Evolutionary conservation across 176 grass and related monocot genomes (phyloP).

Genomic region (Aegilops tauschii): DNA sequence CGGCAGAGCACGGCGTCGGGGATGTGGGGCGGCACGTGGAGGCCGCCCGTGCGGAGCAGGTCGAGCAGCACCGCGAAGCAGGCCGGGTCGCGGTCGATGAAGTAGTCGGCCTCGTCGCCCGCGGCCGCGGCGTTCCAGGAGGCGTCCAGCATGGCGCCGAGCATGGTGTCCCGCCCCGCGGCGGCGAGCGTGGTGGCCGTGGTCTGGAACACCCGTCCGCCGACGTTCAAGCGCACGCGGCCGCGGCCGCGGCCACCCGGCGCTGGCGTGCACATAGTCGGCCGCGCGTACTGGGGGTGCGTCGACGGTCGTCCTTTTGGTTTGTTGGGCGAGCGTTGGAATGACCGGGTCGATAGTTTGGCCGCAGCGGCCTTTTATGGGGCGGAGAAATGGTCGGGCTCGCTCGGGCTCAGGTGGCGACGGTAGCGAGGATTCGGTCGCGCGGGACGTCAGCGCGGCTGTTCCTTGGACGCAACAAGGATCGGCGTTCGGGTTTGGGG

Average conservation of each 20-base stretch:
- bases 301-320: neutral
- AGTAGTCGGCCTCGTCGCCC: constrained; percentile 44
- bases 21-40: constrained; percentile 55
- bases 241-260: constrained; percentile 24
- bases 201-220: constrained; percentile 83
- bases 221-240: constrained; percentile 76
- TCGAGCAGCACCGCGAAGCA: constrained; percentile 83
- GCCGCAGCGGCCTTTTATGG: neutral
- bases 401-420: neutral
- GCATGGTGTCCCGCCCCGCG: constrained; percentile 86
- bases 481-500: neutral
- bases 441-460: constrained; percentile 10
- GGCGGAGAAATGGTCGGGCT: constrained; percentile 14
- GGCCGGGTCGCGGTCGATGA: constrained; percentile 85
- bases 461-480: constrained; percentile 23
- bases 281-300: neutral
- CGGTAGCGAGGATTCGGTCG: constrained; percentile 18
- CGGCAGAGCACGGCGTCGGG: constrained; percentile 52
- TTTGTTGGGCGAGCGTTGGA: neutral
- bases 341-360: neutral
- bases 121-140: constrained; percentile 40
- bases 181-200: constrained; percentile 61
- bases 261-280: constrained; percentile 18
- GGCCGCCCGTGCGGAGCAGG: constrained; percentile 77
- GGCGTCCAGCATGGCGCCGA: constrained; percentile 80